Base-by-base conservation (phyloP, 345 rosid genomes). In the Conringia planisiliqua region DNA sequence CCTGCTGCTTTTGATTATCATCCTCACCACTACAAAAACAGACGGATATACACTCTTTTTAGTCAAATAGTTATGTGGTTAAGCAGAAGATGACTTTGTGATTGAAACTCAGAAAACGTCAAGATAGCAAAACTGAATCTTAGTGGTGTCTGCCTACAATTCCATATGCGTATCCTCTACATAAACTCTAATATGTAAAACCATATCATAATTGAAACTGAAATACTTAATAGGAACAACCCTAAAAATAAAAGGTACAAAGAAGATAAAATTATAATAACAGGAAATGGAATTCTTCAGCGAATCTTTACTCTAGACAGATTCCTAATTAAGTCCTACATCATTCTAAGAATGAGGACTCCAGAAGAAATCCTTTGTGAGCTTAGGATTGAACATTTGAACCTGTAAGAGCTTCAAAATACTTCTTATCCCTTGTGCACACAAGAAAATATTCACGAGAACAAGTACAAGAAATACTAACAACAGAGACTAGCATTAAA, bases 21-120 rank as follows among this genome's bases (percentile, higher is more conserved):
- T 42, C 64, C 58, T 47, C 83, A 71, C 76, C 78, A 63, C 66
- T 52, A 76, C 88, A 82, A 80, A 55, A 30, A 43, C 51, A 58
- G 32, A 66, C 12, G 2, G 35, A 17, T 33, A 66, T 5, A 51
- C 47, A n/a, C 60, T 32, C 17, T 40, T 30, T 29, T 77, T 39
- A 72, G 64, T 40, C 56, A 63, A 29, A 58, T 16, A 76, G 7
- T 54, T 70, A 50, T 16, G 32, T 17, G 13, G 17, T 65, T 26
- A 71, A 33, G 35, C 46, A 58, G 47, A 70, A 26, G 20, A 26
- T 50, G 26, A 12, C 51, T 61, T 9, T 39, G 1, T 16, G 32
- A 44, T 3, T 24, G 57, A 24, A 43, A 47, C 36, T 44, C 58
- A 6, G 48, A 56, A 33, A 35, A 32, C 6, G 54, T 1, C 20